Evolutionary conservation across 1,284 basidiomycete species (phyloP).

Genomic region (Peniophora sp.): DNA sequence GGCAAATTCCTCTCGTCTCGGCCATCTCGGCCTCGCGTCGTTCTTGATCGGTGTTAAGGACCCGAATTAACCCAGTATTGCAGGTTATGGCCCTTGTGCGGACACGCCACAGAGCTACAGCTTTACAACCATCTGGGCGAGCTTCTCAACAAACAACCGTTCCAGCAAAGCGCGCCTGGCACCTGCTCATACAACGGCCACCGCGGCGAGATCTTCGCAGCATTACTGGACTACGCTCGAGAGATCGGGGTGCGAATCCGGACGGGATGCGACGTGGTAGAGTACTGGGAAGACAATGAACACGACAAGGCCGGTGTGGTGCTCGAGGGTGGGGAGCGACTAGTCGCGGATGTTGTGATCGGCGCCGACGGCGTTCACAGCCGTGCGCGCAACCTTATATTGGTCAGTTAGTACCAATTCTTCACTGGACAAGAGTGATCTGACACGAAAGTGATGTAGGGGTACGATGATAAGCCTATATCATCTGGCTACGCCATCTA

Average conservation of each 20-base stretch:
- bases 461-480: constrained; percentile 19
- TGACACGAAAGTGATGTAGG: too few relatives aligned
- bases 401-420: constrained; percentile 12
- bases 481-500: constrained; percentile 23
- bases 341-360: constrained; percentile 21
- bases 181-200: constrained; percentile 18
- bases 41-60: too few relatives aligned
- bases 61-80: too few relatives aligned
- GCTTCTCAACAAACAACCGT: constrained; percentile 15
- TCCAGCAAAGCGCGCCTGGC: constrained; percentile 12
- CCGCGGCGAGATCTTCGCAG: constrained; percentile 17
- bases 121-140: constrained; percentile 16
- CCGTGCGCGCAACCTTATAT: constrained; percentile 16
- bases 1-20: too few relatives aligned
- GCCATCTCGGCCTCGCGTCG: too few relatives aligned
- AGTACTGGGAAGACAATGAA: constrained; percentile 18
- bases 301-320: constrained; percentile 14
- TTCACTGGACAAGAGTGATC: too few relatives aligned
- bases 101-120: constrained; percentile 11
- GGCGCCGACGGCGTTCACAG: constrained; percentile 22
- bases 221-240: constrained; percentile 16
- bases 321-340: constrained; percentile 12
- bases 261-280: constrained; percentile 16
- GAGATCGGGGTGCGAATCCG: constrained; percentile 18
- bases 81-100: constrained; percentile 17